A percentile compares a stretch with the other conserved stretches of the same genome.
Evolutionary conservation across 768 basidiomycete species (phyloP).

Genomic region (Auricularia heimuer): DNA sequence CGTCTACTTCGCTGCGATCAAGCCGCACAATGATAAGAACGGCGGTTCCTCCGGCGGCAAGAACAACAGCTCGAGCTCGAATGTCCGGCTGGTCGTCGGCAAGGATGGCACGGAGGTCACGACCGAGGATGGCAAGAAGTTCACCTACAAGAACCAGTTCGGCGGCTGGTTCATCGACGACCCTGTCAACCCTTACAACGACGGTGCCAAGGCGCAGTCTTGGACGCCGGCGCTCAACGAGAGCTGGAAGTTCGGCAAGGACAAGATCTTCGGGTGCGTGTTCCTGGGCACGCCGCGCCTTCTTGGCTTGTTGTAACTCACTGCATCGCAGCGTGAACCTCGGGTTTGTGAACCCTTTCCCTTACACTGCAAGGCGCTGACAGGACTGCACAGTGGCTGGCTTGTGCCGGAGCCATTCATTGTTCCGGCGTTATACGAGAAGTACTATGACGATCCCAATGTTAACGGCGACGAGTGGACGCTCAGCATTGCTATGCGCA

Average conservation of each 20-base stretch:
- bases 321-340: slow-evolving; percentile 57
- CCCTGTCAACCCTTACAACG: slow-evolving; percentile 72
- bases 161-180: slow-evolving; percentile 90
- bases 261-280: slow-evolving; percentile 48
- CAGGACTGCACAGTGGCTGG: slow-evolving; percentile 53
- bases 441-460: slow-evolving; percentile 36
- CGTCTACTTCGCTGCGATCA: slow-evolving; percentile 54
- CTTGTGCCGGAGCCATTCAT: slow-evolving; percentile 80
- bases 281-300: not conserved
- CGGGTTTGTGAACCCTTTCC: slow-evolving; percentile 25
- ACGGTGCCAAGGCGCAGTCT: slow-evolving; percentile 68
- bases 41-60: not conserved
- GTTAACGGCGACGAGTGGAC: slow-evolving; percentile 77
- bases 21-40: slow-evolving; percentile 28
- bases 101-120: slow-evolving; percentile 71
- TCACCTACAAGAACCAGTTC: slow-evolving; percentile 71
- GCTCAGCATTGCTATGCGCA: slow-evolving; percentile 56
- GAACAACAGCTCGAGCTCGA: slow-evolving; percentile 8
- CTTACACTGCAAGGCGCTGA: not conserved
- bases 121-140: slow-evolving; percentile 73
- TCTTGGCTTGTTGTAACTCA: not conserved
- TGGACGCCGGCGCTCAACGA: slow-evolving; percentile 81
- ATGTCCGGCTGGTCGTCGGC: slow-evolving; percentile 42
- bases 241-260: slow-evolving; percentile 66
- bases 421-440: slow-evolving; percentile 55